These are phyloP conservation scores for Triticum monococcum DNA, from an alignment of 176 grass and related monocot species.

Conservation along the genomic window DNA sequence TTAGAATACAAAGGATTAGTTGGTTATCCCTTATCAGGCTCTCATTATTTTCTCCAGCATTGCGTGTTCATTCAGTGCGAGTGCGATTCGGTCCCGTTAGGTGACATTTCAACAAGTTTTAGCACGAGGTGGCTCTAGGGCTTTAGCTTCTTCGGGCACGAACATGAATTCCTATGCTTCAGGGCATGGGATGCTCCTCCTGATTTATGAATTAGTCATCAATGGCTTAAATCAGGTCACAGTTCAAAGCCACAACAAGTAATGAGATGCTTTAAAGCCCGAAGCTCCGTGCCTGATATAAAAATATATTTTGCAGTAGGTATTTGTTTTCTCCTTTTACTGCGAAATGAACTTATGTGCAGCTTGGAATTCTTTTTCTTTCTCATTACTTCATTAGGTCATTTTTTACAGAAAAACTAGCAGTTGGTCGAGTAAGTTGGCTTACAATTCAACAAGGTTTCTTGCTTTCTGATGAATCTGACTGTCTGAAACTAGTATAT, in stretches of 20 bases:
- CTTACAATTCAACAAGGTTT: background rate
- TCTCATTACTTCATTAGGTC: background rate
- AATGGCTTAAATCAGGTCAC: background rate
- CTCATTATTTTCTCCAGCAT: background rate
- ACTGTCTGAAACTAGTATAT: background rate
- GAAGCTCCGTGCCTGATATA: background rate
- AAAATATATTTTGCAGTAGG: background rate
- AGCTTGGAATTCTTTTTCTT: background rate
- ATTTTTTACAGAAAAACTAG: background rate
- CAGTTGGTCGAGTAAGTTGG: background rate
- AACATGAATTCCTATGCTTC: background rate
- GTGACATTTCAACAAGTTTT: background rate
- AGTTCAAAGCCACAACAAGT: background rate
- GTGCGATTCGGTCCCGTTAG: background rate
- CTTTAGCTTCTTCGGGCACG: background rate
- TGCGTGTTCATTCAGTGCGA: background rate
- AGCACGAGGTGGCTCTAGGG: background rate
- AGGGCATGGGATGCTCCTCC: background rate
- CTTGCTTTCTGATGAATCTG: background rate
- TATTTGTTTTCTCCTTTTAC: background rate
- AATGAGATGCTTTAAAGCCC: background rate
- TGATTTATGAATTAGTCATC: background rate
- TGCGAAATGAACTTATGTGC: background rate
- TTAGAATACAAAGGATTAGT: conserved; percentile 7
- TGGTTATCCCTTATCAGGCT: background rate